These are phyloP conservation scores for Calocybe gangraenosa DNA, from an alignment of 768 basidiomycete species.

Conservation along the genomic window DNA sequence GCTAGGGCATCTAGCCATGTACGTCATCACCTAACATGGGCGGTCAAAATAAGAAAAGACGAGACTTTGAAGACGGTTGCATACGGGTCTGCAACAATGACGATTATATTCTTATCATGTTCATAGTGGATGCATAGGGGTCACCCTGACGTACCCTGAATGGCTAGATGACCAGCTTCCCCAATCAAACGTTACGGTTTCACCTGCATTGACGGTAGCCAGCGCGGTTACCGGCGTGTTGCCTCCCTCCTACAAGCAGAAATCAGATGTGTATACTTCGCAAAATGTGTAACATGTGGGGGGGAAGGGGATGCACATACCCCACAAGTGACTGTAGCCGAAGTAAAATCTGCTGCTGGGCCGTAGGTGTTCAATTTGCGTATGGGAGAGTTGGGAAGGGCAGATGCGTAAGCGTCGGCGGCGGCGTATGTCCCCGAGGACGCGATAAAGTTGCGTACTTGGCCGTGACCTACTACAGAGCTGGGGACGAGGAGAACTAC, in stretches of 20 bases:
- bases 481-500: no score
- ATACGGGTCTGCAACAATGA: constrained; percentile 9
- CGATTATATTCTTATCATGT: no score
- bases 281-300: background rate
- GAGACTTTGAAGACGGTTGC: constrained; percentile 9
- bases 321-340: constrained; percentile 16
- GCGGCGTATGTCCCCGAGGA: constrained; percentile 5
- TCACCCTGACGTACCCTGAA: constrained; percentile 5
- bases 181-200: constrained; percentile 14
- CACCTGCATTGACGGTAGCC: constrained; percentile 16
- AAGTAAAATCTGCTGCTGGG: constrained; percentile 14
- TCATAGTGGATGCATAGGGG: no score
- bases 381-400: constrained; percentile 6
- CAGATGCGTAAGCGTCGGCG: constrained; percentile 7
- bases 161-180: constrained; percentile 3
- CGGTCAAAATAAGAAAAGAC: constrained; percentile 10
- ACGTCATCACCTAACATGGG: constrained; percentile 15
- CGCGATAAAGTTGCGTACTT: constrained; percentile 8
- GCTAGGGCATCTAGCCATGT: constrained; percentile 18
- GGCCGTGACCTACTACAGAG: constrained; percentile 5
- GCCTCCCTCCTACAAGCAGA: constrained; percentile 13
- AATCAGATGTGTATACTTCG: background rate
- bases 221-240: constrained; percentile 15
- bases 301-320: background rate
- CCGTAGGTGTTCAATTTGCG: constrained; percentile 14